Evolutionary conservation across 2,329 filamentous ascomycete species (phyloP).

Genomic region (Penicillium sp.): DNA sequence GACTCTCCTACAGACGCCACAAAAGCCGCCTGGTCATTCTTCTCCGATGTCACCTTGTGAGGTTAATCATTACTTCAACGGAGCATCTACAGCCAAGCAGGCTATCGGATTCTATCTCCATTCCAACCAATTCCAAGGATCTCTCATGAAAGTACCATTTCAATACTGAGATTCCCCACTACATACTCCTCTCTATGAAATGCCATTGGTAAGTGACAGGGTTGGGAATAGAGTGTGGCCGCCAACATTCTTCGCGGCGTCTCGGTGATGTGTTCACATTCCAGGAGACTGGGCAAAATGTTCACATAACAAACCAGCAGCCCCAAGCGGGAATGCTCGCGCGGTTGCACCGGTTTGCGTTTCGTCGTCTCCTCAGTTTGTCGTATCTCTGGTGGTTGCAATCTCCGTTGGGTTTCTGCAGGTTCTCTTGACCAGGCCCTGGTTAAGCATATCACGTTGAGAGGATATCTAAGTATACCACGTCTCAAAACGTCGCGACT

Average conservation of each 20-base stretch:
- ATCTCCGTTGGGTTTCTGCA: not conserved
- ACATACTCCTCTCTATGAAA: not conserved
- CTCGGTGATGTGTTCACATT: constrained; percentile 41
- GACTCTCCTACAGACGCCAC: not conserved
- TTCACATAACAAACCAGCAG: constrained; percentile 41
- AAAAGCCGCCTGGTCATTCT: not conserved
- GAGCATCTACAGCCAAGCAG: constrained; percentile 1
- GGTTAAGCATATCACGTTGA: not conserved
- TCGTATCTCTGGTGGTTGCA: constrained; percentile 11
- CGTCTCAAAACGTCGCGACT: not conserved
- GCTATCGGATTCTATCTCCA: constrained; percentile 6
- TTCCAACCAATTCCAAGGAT: constrained; percentile 10
- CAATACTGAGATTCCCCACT: not conserved
- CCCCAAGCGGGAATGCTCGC: constrained; percentile 23
- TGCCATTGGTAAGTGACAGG: constrained; percentile 9
- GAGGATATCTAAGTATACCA: not conserved
- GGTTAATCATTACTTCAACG: constrained; percentile 3
- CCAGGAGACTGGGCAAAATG: constrained; percentile 28
- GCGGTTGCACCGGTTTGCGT: constrained; percentile 9
- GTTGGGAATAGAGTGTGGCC: constrained; percentile 26
- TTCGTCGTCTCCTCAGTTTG: constrained; percentile 9
- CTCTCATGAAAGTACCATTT: not conserved
- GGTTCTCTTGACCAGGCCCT: not conserved
- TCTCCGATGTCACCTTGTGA: not conserved
- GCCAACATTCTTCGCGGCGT: constrained; percentile 40